A percentile compares a stretch with the other conserved stretches of the same genome.
phyloP scores from a whole-genome alignment of 2,329 filamentous ascomycete species.

The Aspergillus ibericus region DNA sequence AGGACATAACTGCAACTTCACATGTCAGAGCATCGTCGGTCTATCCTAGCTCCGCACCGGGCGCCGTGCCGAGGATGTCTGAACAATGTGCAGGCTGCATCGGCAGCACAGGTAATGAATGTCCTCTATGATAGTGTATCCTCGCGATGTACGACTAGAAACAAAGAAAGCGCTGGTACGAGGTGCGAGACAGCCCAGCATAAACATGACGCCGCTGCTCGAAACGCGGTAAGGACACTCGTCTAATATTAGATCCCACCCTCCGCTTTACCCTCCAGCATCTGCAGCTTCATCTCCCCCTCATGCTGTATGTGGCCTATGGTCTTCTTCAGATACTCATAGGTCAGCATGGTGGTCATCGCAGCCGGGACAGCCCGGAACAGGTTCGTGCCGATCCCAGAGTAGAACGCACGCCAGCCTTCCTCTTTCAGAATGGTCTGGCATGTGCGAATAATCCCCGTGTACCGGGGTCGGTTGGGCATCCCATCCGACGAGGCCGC shows the following conservation, averaged over 20 bases:
- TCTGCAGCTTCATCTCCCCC: constrained; percentile 37
- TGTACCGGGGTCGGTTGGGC: constrained; percentile 62
- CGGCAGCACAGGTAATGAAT: background rate
- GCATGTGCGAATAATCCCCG: constrained; percentile 77
- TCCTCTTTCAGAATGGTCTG: constrained; percentile 84
- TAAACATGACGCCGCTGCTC: background rate
- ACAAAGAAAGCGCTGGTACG: background rate
- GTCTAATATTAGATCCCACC: constrained; percentile 23
- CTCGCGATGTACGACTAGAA: background rate
- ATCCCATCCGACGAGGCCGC: constrained; percentile 58
- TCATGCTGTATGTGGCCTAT: constrained; percentile 57
- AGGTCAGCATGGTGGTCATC: constrained; percentile 96
- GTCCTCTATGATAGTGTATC: background rate
- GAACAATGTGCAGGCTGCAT: background rate
- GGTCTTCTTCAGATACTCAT: constrained; percentile 70
- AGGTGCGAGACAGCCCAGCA: background rate
- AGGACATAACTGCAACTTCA: background rate
- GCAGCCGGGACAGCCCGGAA: constrained; percentile 92
- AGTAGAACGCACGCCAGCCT: constrained; percentile 95
- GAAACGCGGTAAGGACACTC: background rate
- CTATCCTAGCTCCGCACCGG: background rate
- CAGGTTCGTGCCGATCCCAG: constrained; percentile 96
- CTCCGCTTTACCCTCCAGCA: constrained; percentile 20
- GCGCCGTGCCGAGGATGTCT: background rate
- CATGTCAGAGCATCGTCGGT: background rate